Base-by-base conservation (phyloP, 768 basidiomycete species). In the Russula brevipes region DNA sequence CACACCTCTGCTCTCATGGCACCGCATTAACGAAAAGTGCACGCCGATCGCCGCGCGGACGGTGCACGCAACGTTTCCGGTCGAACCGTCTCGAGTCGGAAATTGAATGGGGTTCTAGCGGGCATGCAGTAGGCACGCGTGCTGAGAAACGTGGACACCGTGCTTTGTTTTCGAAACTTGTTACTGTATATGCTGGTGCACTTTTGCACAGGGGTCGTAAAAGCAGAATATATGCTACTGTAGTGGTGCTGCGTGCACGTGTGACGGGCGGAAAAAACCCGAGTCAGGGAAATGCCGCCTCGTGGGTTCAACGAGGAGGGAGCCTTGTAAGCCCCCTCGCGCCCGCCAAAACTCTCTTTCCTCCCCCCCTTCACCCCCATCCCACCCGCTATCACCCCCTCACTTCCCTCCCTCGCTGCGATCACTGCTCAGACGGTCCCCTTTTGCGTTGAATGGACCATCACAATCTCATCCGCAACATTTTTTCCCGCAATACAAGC, bases 401-500 rank as follows among this genome's bases (percentile, higher is more conserved):
- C 42, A 5, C 54, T 42, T 8, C 47, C 24, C 14, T 12, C 4
- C 36, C 45, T 4, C 50, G 42, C 47, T 60, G 58, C 16, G 51
- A 57, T 45, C 39, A 31, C 57, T 63, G 57, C 61, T 60, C 36
- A 7, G n/a, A 60, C 46, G 42, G 35, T 36, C 30, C n/a, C 17
- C 16, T 46, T 44, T 55, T 59, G 47, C 24, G 55, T 59, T 16
- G 30, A 17, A 68, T 68, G 67, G 67, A 68, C 46, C 59, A 54
- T 53, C 54, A 67, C 56, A 67, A 53, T 10, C 57, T 63, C 60
- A 66, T 66, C 46, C 65, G 64, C 36, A 60, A 66, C 61, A 63
- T 68, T 31, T 68, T 68, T 64, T 68, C 67, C 16, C 59, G 67
- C 39, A 67, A 67, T 33, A 58, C 65, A 19, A 68, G 65, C 31